Conservation (phyloP, 768 basidiomycete species). For the Boletus vermiculosoides region DNA sequence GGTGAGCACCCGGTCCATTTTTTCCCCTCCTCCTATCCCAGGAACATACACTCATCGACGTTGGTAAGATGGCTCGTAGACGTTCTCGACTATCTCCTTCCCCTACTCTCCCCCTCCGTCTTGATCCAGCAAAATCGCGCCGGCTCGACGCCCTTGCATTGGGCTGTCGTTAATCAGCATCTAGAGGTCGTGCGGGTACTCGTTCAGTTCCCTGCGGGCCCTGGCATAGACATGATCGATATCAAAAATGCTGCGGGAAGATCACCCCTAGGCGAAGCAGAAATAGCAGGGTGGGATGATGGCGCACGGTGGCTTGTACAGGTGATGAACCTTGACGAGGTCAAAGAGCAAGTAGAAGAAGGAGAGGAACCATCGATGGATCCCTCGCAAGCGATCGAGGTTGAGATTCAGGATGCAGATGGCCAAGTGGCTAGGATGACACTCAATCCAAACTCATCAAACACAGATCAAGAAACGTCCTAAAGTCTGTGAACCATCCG, state of each 20-base stretch:
- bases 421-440: conserved; percentile 67
- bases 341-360: conserved; percentile 29
- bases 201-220: conserved; percentile 53
- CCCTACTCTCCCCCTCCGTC: conserved; percentile 36
- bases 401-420: conserved; percentile 72
- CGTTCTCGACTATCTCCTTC: conserved; percentile 70
- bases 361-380: conserved; percentile 32
- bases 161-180: conserved; percentile 87
- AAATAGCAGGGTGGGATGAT: conserved; percentile 77
- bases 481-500: neutral
- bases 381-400: conserved; percentile 49
- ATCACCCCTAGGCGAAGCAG: conserved; percentile 80
- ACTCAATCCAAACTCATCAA: conserved; percentile 26
- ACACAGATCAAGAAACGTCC: neutral
- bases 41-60: neutral
- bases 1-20: conserved; percentile 46
- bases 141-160: conserved; percentile 84
- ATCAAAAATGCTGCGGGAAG: conserved; percentile 70
- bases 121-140: conserved; percentile 41
- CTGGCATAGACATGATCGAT: conserved; percentile 69
- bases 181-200: conserved; percentile 59
- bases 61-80: conserved; percentile 57
- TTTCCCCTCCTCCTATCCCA: neutral
- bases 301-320: conserved; percentile 81
- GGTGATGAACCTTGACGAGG: conserved; percentile 71